Evolutionary conservation across 1,284 basidiomycete genomes (phyloP).

Genomic region (Leccinum brunneo-olivaceum): DNA sequence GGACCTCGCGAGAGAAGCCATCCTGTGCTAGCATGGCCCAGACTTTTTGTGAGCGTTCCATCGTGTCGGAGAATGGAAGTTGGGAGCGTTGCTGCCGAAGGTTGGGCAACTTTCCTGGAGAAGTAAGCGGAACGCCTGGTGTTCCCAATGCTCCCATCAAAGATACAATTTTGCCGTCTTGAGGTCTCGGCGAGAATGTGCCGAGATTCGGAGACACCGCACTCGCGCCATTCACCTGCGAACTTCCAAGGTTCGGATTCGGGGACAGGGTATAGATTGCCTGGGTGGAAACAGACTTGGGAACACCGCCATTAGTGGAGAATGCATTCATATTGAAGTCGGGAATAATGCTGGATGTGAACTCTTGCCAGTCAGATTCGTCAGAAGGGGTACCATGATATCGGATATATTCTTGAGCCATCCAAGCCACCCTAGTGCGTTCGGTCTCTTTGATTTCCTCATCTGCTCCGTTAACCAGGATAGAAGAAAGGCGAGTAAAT

Average conservation of each 20-base stretch:
- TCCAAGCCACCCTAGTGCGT: slow-evolving; percentile 49
- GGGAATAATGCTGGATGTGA: slow-evolving; percentile 45
- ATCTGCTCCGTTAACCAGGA: slow-evolving; percentile 53
- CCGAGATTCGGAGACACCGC: slow-evolving; percentile 40
- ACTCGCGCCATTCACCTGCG: slow-evolving; percentile 14
- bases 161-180: slow-evolving; percentile 38
- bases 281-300: slow-evolving; percentile 46
- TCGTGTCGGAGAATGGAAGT: slow-evolving; percentile 15
- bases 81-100: slow-evolving; percentile 22
- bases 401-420: slow-evolving; percentile 57
- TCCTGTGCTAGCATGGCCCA: slow-evolving; percentile 52
- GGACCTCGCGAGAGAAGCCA: slow-evolving; percentile 63
- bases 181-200: slow-evolving; percentile 58
- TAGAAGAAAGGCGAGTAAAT: slow-evolving; percentile 56
- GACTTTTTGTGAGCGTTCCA: slow-evolving; percentile 20
- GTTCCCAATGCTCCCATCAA: slow-evolving; percentile 40
- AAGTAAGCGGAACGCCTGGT: slow-evolving; percentile 5
- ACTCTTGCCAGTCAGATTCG: slow-evolving; percentile 50
- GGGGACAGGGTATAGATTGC: slow-evolving; percentile 47
- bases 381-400: slow-evolving; percentile 51
- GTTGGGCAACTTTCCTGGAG: slow-evolving; percentile 16
- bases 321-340: slow-evolving; percentile 23
- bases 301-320: slow-evolving; percentile 29
- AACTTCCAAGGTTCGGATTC: slow-evolving; percentile 31
- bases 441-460: slow-evolving; percentile 37